Base-by-base conservation (phyloP, 2,329 filamentous ascomycete genomes). In the Pseudogymnoascus sp. region DNA sequence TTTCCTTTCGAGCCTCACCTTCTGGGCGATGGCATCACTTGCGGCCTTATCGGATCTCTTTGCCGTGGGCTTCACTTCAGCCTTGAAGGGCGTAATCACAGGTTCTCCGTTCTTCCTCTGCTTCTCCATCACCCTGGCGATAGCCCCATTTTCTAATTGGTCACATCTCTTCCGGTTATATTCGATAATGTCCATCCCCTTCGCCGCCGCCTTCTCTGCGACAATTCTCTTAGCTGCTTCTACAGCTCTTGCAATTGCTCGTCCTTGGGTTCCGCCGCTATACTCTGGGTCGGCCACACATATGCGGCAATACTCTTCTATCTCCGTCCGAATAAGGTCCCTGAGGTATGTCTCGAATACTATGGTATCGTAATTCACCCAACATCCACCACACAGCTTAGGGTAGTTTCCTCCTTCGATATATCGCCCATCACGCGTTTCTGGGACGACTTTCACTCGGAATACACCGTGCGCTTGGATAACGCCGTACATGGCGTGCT, bases 341-440 rank as follows among this genome's bases (percentile, higher is more conserved):
- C 74, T 70, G 0, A 87, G 74, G 57, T 86, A 82, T 1, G 77
- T 74, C 22, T 86, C 78, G 22, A 86, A 80, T 35, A 79, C 77
- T n/a, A n/a, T n/a, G n/a, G 87, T 82, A 12, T 87, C 82, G 64
- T 83, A 86, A 5, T 78, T 73, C 37, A 87, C 82, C 84, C 84
- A 87, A 0, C 86, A 69, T 1, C 80, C 82, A 11, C 84, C 84
- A 1, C 83, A 80, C 1, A 83, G 83, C 2, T 71, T 71, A 0
- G 84, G 84, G 60, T 85, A 86, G 69, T 86, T 86, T 36, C 82
- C 83, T 33, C 81, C 75, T 6, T 9, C 15, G 1, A 84, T 73
- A 30, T 77, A 78, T 0, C 81, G 78, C 2, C 84, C 84, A 66
- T 86, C 83, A 2, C 83, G 79, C 0, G 83, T 86, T 66, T 84